Evolutionary conservation across 2,329 filamentous ascomycete species (phyloP).

Genomic region (Fusarium setosum): DNA sequence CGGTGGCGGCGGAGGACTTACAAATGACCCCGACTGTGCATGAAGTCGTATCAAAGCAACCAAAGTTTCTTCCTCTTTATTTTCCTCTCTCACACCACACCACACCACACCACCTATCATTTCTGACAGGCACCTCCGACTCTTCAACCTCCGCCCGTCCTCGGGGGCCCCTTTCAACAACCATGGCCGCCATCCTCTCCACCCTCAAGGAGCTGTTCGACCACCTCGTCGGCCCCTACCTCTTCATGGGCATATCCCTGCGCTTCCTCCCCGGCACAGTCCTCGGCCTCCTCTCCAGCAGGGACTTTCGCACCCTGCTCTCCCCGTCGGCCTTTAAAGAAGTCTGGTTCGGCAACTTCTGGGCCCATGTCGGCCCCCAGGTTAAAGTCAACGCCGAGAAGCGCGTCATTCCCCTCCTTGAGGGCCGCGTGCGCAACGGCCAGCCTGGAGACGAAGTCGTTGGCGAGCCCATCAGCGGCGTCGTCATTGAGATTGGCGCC

Average conservation of each 20-base stretch:
- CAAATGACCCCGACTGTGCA: constrained; percentile 27
- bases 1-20: constrained; percentile 31
- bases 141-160: background rate
- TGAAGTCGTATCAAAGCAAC: background rate
- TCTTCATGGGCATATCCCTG: constrained; percentile 62
- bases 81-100: constrained; percentile 3
- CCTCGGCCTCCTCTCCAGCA: constrained; percentile 50
- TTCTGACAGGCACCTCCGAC: too few species aligned
- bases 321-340: constrained; percentile 55
- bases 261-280: constrained; percentile 65
- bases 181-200: constrained; percentile 42
- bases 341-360: constrained; percentile 72
- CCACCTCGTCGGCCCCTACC: constrained; percentile 59
- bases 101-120: background rate
- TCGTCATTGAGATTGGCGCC: constrained; percentile 72
- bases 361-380: constrained; percentile 64
- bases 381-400: constrained; percentile 56
- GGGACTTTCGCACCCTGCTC: constrained; percentile 52
- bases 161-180: background rate
- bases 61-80: background rate
- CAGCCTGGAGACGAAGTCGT: constrained; percentile 46
- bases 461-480: constrained; percentile 57
- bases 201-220: constrained; percentile 42
- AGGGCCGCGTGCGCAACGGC: constrained; percentile 58
- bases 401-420: constrained; percentile 65